Evolutionary conservation across 768 basidiomycete species (phyloP).

Genomic region (Macrolepiota albuminosa): DNA sequence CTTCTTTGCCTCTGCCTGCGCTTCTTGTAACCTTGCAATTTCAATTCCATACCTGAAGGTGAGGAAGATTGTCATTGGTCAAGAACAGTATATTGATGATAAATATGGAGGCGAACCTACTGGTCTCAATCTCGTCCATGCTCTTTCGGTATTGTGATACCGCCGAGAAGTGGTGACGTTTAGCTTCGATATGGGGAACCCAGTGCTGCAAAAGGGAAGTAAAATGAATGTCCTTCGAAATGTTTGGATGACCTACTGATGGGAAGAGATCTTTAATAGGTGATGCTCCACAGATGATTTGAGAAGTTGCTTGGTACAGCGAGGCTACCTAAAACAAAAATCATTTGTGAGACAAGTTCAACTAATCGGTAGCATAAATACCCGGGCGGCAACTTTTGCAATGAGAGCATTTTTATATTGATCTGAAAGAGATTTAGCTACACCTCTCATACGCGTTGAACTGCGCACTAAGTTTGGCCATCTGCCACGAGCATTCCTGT

Average conservation of each 20-base stretch:
- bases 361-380: slow-evolving; percentile 18
- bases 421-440: slow-evolving; percentile 28
- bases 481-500: slow-evolving; percentile 96
- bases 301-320: slow-evolving; percentile 53
- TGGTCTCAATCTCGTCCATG: slow-evolving; percentile 79
- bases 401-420: slow-evolving; percentile 79
- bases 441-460: slow-evolving; percentile 1
- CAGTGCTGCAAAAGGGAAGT: slow-evolving; percentile 49
- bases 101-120: slow-evolving; percentile 38
- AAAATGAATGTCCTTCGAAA: not conserved
- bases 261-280: slow-evolving; percentile 48
- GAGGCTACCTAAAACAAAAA: slow-evolving; percentile 44
- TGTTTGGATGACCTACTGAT: slow-evolving; percentile 35
- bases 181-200: slow-evolving; percentile 77
- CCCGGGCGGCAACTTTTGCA: slow-evolving; percentile 77
- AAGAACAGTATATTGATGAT: not conserved
- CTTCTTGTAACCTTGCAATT: slow-evolving; percentile 70
- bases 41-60: slow-evolving; percentile 77
- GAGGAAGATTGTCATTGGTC: not conserved
- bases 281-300: slow-evolving; percentile 37
- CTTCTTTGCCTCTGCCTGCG: slow-evolving; percentile 61
- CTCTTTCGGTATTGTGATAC: slow-evolving; percentile 88
- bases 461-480: slow-evolving; percentile 71
- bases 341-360: not conserved
- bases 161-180: slow-evolving; percentile 80